phyloP scores from a whole-genome alignment of 2,329 filamentous ascomycete species.

The Aspergillus neoniger region DNA sequence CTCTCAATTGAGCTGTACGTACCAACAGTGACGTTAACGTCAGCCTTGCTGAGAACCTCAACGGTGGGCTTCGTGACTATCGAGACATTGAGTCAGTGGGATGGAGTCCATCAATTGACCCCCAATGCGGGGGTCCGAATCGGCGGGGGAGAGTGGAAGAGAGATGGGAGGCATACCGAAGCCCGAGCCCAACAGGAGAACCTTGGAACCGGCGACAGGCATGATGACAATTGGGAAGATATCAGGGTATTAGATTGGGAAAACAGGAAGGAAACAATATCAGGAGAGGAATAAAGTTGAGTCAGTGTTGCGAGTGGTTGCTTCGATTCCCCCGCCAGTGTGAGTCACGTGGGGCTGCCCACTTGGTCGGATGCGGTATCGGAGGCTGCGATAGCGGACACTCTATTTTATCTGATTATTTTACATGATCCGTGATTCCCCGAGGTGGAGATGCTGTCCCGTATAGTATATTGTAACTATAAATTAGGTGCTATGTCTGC shows the following conservation, averaged over 20 bases:
- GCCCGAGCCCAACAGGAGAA: slow-evolving; percentile 41
- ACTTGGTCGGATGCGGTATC: slow-evolving; percentile 24
- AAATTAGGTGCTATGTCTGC: neutral
- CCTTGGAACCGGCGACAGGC: slow-evolving; percentile 42
- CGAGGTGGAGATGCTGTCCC: neutral
- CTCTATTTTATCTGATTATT: neutral
- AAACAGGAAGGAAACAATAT: slow-evolving; percentile 17
- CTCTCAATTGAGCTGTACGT: slow-evolving; percentile 29
- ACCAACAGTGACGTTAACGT: slow-evolving; percentile 67
- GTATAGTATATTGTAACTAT: neutral
- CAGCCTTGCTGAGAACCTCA: slow-evolving; percentile 63
- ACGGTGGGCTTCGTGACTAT: slow-evolving; percentile 64
- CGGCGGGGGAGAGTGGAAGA: neutral
- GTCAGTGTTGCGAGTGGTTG: neutral
- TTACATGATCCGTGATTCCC: neutral
- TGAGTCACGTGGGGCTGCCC: slow-evolving; percentile 27
- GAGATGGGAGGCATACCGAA: slow-evolving; percentile 32
- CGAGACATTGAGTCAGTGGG: neutral
- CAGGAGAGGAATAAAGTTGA: slow-evolving; percentile 16
- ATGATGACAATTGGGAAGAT: slow-evolving; percentile 30
- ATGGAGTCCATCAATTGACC: neutral
- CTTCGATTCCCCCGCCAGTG: neutral
- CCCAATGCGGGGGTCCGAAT: slow-evolving; percentile 21
- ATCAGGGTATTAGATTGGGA: slow-evolving; percentile 14
- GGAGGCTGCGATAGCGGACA: slow-evolving; percentile 16